Percentiles rank a stretch among this genome's conserved stretches.
phyloP scores from a whole-genome alignment of 345 rosid genomes.

The Eucalyptus marginata region DNA sequence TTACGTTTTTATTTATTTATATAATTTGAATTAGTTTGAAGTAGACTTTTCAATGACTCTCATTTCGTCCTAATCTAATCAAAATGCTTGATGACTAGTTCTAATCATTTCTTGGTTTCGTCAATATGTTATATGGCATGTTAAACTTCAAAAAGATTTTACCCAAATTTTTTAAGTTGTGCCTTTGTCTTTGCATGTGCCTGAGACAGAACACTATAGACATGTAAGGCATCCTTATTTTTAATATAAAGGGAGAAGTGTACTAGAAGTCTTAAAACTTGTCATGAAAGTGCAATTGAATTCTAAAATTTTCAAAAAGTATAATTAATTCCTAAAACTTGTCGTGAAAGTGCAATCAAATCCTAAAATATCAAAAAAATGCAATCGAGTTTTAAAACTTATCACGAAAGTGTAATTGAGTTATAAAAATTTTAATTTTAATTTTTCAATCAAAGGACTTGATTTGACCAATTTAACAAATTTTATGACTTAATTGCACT shows the following conservation, averaged over 20 bases:
- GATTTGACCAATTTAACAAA: too few relatives aligned
- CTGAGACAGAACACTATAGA: not conserved
- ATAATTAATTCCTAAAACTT: too few relatives aligned
- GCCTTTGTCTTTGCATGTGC: not conserved
- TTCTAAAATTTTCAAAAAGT: too few relatives aligned
- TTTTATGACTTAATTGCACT: too few relatives aligned
- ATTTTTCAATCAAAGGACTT: too few relatives aligned
- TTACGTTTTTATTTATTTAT: not conserved
- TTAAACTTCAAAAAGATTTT: not conserved
- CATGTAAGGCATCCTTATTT: not conserved
- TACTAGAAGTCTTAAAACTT: fast-evolving
- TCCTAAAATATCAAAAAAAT: too few relatives aligned
- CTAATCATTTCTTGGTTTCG: not conserved
- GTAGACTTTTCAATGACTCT: not conserved
- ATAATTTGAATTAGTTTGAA: not conserved
- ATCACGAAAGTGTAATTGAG: too few relatives aligned
- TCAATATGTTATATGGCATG: not conserved
- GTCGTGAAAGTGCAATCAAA: fast-evolving
- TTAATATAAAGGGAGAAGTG: not conserved
- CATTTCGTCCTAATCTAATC: not conserved
- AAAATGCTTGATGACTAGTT: not conserved
- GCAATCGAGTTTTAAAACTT: too few relatives aligned
- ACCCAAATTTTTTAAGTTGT: not conserved
- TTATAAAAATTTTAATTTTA: too few relatives aligned
- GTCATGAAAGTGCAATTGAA: too few relatives aligned